A percentile compares a stretch with the other conserved stretches of the same genome.
phyloP scores from a whole-genome alignment of 805 yeast genomes.

The Teunomyces aglyptinius region DNA sequence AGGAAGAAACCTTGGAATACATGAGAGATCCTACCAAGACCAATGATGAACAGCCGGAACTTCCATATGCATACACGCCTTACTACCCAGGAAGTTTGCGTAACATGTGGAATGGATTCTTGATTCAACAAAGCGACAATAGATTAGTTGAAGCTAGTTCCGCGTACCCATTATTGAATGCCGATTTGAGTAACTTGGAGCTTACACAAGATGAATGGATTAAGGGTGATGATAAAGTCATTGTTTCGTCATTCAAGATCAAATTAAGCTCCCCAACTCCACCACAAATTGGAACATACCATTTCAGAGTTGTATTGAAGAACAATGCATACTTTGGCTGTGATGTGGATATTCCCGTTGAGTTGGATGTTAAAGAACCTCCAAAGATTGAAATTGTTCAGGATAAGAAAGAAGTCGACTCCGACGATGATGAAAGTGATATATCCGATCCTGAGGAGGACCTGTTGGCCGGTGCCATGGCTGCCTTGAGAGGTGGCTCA shows the following conservation, averaged over 20 bases:
- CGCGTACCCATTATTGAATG: constrained; percentile 51
- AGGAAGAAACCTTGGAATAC: constrained; percentile 61
- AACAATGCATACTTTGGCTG: constrained; percentile 79
- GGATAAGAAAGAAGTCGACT: constrained; percentile 25
- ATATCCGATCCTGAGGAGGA: constrained; percentile 76
- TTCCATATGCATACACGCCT: constrained; percentile 71
- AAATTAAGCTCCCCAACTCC: constrained; percentile 79
- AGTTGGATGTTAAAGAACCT: constrained; percentile 63
- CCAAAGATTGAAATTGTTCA: constrained; percentile 28
- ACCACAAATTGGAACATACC: constrained; percentile 58
- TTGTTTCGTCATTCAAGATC: constrained; percentile 71
- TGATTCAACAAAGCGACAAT: constrained; percentile 73
- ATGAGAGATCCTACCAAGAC: constrained; percentile 69
- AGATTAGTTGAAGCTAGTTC: constrained; percentile 64
- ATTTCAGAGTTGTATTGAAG: constrained; percentile 68
- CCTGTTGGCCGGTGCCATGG: constrained; percentile 71
- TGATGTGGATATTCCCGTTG: constrained; percentile 70
- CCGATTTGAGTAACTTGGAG: constrained; percentile 54
- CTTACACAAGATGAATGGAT: constrained; percentile 53
- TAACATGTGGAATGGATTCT: constrained; percentile 62
- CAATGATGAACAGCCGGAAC: constrained; percentile 63
- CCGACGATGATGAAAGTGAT: constrained; percentile 49
- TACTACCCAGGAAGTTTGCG: constrained; percentile 61
- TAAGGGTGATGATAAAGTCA: constrained; percentile 38
- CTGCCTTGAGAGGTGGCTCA: constrained; percentile 61